These are phyloP conservation scores for Cudoniella acicularis DNA, from an alignment of 495 filamentous ascomycete species.

Conservation along the genomic window DNA sequence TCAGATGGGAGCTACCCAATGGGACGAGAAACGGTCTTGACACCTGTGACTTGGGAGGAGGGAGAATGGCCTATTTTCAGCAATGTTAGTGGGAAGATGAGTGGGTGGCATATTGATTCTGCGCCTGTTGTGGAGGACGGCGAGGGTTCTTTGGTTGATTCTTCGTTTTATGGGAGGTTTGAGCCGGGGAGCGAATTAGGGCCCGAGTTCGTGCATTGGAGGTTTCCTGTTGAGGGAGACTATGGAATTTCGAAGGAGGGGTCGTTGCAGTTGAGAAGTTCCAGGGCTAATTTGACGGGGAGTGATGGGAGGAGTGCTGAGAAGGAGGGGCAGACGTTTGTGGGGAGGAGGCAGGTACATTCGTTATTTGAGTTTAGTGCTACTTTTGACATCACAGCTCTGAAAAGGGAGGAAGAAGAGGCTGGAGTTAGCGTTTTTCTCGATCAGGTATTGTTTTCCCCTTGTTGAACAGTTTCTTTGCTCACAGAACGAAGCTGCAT, in stretches of 20 bases:
- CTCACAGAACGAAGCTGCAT: constrained; percentile 3
- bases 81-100: constrained; percentile 40
- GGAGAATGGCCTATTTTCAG: constrained; percentile 25
- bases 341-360: constrained; percentile 45
- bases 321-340: constrained; percentile 39
- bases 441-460: constrained; percentile 8
- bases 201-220: constrained; percentile 46
- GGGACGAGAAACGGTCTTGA: constrained; percentile 56
- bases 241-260: constrained; percentile 37
- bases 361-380: constrained; percentile 45
- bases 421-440: constrained; percentile 39
- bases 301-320: constrained; percentile 20
- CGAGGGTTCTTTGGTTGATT: constrained; percentile 33
- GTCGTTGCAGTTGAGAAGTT: constrained; percentile 38
- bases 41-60: constrained; percentile 47
- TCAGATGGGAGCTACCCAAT: constrained; percentile 49
- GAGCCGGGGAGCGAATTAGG: constrained; percentile 29
- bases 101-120: constrained; percentile 32
- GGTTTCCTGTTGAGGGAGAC: constrained; percentile 34
- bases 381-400: constrained; percentile 7
- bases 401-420: constrained; percentile 3
- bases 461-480: neutral
- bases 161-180: constrained; percentile 38
- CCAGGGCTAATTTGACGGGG: constrained; percentile 42
- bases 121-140: constrained; percentile 29